Evolutionary conservation across 345 rosid genomes (phyloP).

Genomic region (Kernera saxatilis): DNA sequence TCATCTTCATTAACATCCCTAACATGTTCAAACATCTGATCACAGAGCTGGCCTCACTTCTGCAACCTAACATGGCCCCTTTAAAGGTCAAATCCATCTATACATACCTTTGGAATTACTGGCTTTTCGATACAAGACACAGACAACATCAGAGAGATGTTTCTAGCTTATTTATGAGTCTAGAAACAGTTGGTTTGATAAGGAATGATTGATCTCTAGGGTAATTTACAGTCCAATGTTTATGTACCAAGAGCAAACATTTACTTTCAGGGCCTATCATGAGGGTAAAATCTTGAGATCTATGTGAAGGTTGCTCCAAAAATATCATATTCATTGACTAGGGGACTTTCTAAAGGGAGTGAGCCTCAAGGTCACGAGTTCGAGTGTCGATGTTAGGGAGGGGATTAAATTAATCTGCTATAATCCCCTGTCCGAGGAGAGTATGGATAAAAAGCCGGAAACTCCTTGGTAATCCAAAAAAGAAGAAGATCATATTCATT

Average conservation of each 20-base stretch:
- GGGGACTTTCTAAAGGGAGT: not conserved
- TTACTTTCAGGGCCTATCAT: not conserved
- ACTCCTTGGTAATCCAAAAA: no score
- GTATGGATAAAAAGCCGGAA: no score
- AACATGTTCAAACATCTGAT: conserved; percentile 33
- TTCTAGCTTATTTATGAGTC: conserved; percentile 1
- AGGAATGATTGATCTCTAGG: conserved; percentile 1
- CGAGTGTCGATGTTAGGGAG: no score
- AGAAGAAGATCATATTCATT: no score
- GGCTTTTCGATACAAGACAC: not conserved
- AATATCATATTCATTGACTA: not conserved
- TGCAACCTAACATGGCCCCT: conserved; percentile 33
- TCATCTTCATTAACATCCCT: conserved; percentile 27
- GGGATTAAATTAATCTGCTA: no score
- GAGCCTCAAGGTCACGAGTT: no score
- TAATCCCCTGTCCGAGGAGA: no score
- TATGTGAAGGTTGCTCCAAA: not conserved
- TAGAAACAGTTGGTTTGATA: not conserved
- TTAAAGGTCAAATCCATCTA: conserved; percentile 24
- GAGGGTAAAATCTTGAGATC: not conserved
- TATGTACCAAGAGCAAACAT: no score
- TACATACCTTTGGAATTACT: not conserved
- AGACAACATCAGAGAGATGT: conserved; percentile 1
- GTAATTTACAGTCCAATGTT: no score
- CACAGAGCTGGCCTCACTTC: conserved; percentile 33